phyloP scores from a whole-genome alignment of 176 grass and related monocot genomes.

The Bolboschoenus planiculmis region DNA sequence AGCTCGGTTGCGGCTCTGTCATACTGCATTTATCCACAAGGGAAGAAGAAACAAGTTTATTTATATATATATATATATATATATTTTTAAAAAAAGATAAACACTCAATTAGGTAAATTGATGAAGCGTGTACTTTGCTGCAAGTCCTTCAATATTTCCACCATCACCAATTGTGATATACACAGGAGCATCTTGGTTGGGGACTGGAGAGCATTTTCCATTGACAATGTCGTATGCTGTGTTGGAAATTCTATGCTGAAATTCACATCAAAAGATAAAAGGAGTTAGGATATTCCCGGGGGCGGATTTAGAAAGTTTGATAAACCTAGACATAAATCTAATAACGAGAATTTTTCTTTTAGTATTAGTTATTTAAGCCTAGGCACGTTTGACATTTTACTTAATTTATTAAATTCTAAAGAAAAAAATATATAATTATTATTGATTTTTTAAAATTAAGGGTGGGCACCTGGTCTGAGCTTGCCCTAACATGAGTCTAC shows the following conservation, averaged over 20 bases:
- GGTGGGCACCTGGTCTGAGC: too few species aligned
- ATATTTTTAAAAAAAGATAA: background rate
- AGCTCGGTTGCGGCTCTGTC: slow-evolving; percentile 70
- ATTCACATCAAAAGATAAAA: background rate
- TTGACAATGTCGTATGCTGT: slow-evolving; percentile 71
- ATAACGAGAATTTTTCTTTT: too few species aligned
- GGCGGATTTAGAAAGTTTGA: too few species aligned
- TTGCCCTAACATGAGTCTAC: too few species aligned
- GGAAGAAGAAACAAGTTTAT: background rate
- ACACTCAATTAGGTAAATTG: background rate
- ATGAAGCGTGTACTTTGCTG: slow-evolving; percentile 46
- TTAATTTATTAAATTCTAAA: too few species aligned
- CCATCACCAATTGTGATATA: slow-evolving; percentile 87
- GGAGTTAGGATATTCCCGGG: background rate
- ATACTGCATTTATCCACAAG: slow-evolving; percentile 39
- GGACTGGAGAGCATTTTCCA: slow-evolving; percentile 42
- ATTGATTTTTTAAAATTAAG: too few species aligned
- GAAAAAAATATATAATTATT: too few species aligned
- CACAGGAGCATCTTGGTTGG: slow-evolving; percentile 52
- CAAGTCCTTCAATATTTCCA: slow-evolving; percentile 79
- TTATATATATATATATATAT: too few species aligned
- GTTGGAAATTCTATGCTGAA: slow-evolving; percentile 86
- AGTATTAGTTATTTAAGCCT: too few species aligned
- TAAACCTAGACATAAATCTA: too few species aligned
- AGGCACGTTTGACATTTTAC: too few species aligned